phyloP scores from a whole-genome alignment of 441 rosid species.

The Manihot esculenta region DNA sequence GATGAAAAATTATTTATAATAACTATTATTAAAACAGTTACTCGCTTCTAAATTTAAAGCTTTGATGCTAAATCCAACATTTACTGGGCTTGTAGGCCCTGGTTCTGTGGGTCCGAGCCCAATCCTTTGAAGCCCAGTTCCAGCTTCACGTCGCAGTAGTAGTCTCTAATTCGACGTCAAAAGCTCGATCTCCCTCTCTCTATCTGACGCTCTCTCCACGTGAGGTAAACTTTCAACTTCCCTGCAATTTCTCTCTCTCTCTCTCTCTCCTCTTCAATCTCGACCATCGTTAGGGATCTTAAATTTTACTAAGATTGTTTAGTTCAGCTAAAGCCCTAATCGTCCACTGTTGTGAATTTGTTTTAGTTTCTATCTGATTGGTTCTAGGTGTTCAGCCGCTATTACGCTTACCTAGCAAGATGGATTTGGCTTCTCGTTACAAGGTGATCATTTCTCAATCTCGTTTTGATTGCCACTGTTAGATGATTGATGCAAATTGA shows the following conservation, averaged over 20 bases:
- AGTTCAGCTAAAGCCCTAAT: not conserved
- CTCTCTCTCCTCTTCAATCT: not conserved
- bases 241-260: not conserved
- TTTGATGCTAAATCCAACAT: too few relatives aligned
- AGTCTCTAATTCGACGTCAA: too few relatives aligned
- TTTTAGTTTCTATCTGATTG: too few relatives aligned
- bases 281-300: not conserved
- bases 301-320: not conserved
- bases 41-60: too few relatives aligned
- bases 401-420: constrained; percentile 7
- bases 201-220: not conserved
- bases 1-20: too few relatives aligned
- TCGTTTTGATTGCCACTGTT: not conserved
- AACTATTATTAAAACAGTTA: too few relatives aligned
- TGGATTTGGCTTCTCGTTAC: constrained; percentile 42
- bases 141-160: too few relatives aligned
- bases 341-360: not conserved
- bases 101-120: too few relatives aligned
- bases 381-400: too few relatives aligned
- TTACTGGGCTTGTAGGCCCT: too few relatives aligned
- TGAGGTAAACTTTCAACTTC: not conserved
- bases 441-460: constrained; percentile 21
- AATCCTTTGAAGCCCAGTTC: too few relatives aligned
- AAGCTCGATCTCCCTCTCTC: too few relatives aligned
- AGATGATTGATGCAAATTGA: not conserved